Conservation (phyloP, 208 protist species). For the Porcisia deanei region DNA sequence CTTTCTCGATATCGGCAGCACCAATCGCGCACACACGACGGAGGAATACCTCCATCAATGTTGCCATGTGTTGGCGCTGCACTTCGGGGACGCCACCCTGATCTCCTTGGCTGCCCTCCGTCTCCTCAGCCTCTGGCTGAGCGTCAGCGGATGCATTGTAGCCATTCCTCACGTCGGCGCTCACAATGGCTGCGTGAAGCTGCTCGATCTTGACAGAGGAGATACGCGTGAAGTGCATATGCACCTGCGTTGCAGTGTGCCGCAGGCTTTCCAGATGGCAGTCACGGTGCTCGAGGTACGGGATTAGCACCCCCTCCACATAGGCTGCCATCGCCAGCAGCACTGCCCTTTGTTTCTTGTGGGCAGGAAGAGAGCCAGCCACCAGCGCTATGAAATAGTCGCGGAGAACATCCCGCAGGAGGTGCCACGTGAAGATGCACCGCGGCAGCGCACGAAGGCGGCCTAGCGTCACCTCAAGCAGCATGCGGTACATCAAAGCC, state of each 20-base stretch:
- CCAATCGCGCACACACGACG: constrained; percentile 1
- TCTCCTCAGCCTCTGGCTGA: not conserved
- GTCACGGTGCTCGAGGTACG: constrained; percentile 32
- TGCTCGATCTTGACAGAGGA: not conserved
- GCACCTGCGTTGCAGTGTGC: constrained; percentile 20
- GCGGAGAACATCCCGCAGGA: constrained; percentile 26
- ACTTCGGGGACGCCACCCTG: not conserved
- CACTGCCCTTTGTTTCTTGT: not conserved
- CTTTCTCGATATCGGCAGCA: not conserved
- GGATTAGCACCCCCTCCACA: constrained; percentile 13
- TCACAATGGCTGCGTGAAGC: constrained; percentile 5
- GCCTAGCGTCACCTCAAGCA: constrained; percentile 45
- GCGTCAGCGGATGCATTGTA: not conserved
- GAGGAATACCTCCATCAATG: constrained; percentile 1
- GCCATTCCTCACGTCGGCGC: not conserved
- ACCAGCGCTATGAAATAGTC: not conserved
- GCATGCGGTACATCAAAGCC: constrained; percentile 45
- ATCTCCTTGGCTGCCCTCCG: not conserved
- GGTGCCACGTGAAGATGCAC: constrained; percentile 57
- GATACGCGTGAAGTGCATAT: constrained; percentile 20
- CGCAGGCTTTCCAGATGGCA: constrained; percentile 22
- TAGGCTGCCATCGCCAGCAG: constrained; percentile 5
- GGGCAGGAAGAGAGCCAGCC: not conserved
- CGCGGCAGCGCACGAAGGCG: constrained; percentile 47
- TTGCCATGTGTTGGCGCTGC: not conserved